Base-by-base conservation (phyloP, 2,329 filamentous ascomycete genomes). In the Graphilbum sp. region DNA sequence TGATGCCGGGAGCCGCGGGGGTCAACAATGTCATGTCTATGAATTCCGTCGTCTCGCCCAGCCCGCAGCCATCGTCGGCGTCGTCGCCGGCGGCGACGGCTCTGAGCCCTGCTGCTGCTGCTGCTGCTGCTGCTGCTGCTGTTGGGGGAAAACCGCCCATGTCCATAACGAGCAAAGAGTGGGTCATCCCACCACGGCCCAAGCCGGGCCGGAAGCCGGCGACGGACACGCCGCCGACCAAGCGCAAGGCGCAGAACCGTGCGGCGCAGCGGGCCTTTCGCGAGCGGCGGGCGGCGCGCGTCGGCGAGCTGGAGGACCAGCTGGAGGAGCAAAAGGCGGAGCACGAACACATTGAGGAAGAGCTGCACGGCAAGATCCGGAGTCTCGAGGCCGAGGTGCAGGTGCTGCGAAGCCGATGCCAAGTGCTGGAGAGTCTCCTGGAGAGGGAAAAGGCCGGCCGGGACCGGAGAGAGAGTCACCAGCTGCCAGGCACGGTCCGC, bases 141-240 rank as follows among this genome's bases (percentile, higher is more conserved):
- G n/a, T n/a, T n/a, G n/a, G n/a, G n/a, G n/a, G n/a, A n/a, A 63
- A 64, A 44, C 49, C 53, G 29, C 63, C 64, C 36, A 56, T 63
- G 37, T 72, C 67, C 37, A 73, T 87, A 55, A 88, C 82, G 27
- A 81, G 72, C 49, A 87, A 78, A 56, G 80, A 88, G 72, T 90
- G 83, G 83, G 69, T 88, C 19, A 76, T 90, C 33, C 83, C 83
- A 19, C 83, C 83, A 21, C 71, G 83, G 43, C 83, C 83, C 34
- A 88, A 87, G 65, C 88, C 90, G 18, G 88, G 88, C 35, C 76
- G 88, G 49, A 96, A 96, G 66, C 87, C 88, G 3, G 84, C 85
- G 34, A 92, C 84, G 27, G 87, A 95, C 53, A 92, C 87, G 37
- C 86, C 87, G 13, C 82, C 83, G 2, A 93, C 86, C 32, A 93